Percentiles rank a stretch among this genome's conserved stretches.
Evolutionary conservation across 1,284 basidiomycete species (phyloP).

Genomic region (Sanghuangporus baumii): DNA sequence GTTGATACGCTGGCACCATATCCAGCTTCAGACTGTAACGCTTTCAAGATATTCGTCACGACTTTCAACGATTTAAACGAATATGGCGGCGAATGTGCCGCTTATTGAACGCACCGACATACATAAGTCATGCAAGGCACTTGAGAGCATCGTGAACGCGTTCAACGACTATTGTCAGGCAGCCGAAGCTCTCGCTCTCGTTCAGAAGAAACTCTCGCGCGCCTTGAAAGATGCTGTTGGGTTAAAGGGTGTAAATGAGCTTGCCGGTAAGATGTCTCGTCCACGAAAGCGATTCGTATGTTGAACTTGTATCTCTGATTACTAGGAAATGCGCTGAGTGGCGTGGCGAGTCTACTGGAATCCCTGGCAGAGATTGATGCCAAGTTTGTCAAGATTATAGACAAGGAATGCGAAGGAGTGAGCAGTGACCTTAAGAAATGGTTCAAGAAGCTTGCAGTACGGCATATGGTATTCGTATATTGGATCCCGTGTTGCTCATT

Average conservation of each 20-base stretch:
- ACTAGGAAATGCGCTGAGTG: slow-evolving; percentile 53
- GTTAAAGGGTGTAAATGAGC: slow-evolving; percentile 53
- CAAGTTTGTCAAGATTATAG: slow-evolving; percentile 68
- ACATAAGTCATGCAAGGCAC: slow-evolving; percentile 72
- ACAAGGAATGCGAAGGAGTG: slow-evolving; percentile 64
- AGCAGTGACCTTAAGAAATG: slow-evolving; percentile 72
- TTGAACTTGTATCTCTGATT: not conserved
- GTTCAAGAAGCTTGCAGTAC: slow-evolving; percentile 74
- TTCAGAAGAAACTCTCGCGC: slow-evolving; percentile 72
- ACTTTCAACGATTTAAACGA: too few relatives aligned
- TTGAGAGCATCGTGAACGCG: slow-evolving; percentile 59
- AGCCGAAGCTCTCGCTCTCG: slow-evolving; percentile 47
- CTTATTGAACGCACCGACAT: slow-evolving; percentile 58
- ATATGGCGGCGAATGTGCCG: slow-evolving; percentile 4
- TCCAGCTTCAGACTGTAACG: not conserved
- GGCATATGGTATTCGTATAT: slow-evolving; percentile 19
- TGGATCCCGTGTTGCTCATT: not conserved
- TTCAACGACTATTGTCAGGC: slow-evolving; percentile 73
- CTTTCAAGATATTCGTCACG: not conserved
- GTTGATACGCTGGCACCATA: not conserved
- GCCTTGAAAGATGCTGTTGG: slow-evolving; percentile 59
- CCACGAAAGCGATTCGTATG: not conserved
- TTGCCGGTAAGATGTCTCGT: slow-evolving; percentile 43
- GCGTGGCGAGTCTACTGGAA: slow-evolving; percentile 63
- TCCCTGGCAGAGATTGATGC: slow-evolving; percentile 58